A percentile compares a stretch with the other conserved stretches of the same genome.
Conservation (phyloP, 1,139 yeast species). For the Protomyces inouyei region DNA sequence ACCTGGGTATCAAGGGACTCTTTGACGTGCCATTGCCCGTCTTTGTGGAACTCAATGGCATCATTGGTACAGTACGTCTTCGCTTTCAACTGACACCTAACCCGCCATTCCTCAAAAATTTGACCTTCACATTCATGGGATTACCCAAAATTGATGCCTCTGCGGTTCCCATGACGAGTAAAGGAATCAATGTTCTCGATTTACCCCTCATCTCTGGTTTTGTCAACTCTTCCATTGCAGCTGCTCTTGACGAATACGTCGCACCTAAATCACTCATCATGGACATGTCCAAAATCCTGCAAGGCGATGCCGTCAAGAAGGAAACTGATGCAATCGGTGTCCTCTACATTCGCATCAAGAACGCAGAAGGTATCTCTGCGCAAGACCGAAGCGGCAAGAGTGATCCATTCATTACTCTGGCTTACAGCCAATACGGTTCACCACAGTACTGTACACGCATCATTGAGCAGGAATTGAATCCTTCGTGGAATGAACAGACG, state of each 20-base stretch:
- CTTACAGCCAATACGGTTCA: slow-evolving; percentile 22
- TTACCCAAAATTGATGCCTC: slow-evolving; percentile 27
- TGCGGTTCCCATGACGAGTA: slow-evolving; percentile 28
- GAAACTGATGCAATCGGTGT: slow-evolving; percentile 28
- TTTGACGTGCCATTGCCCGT: slow-evolving; percentile 27
- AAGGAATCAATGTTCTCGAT: slow-evolving; percentile 27
- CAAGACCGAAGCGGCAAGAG: slow-evolving; percentile 28
- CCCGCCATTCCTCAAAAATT: slow-evolving; percentile 26
- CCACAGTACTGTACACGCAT: slow-evolving; percentile 28
- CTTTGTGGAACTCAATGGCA: slow-evolving; percentile 27
- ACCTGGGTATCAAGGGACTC: slow-evolving; percentile 27
- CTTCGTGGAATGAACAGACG: slow-evolving; percentile 27
- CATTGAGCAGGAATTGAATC: slow-evolving; percentile 26
- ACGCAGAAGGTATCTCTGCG: slow-evolving; percentile 25
- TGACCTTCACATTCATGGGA: slow-evolving; percentile 28
- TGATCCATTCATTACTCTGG: slow-evolving; percentile 28
- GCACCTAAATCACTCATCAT: slow-evolving; percentile 27
- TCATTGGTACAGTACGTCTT: slow-evolving; percentile 26
- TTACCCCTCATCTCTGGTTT: slow-evolving; percentile 27
- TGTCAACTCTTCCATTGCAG: slow-evolving; percentile 28
- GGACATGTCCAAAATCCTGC: slow-evolving; percentile 27
- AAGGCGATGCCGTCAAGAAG: slow-evolving; percentile 29
- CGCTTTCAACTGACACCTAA: slow-evolving; percentile 26
- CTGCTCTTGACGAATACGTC: slow-evolving; percentile 28
- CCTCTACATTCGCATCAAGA: slow-evolving; percentile 20